Base-by-base conservation (phyloP, 768 basidiomycete species). In the Leccinum imitatum region DNA sequence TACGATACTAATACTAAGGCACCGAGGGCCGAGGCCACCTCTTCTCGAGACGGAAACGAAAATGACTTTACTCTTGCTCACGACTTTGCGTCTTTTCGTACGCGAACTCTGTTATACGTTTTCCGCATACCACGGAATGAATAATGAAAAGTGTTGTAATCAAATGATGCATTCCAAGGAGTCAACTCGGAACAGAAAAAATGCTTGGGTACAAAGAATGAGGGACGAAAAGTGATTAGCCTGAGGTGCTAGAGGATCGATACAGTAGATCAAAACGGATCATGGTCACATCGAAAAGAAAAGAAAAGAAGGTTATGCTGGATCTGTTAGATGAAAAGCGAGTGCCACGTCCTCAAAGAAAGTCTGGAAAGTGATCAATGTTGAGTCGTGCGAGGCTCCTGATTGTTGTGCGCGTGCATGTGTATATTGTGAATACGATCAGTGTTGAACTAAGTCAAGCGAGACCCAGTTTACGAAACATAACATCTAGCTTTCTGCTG, bases 401-500 rank as follows among this genome's bases (percentile, higher is more conserved):
- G 13, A 14, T 35, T 35, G 33, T 35, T 35, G 13, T 35, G 33
- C 15, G 53, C 44, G 5, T 41, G 39, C 47, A 47, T 60, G 51
- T 58, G 23, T 65, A 63, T 48, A 56, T 53, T 54, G 52, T 57
- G 23, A 47, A 59, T 70, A 61, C 53, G 44, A 39, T 60, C 52
- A 15, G 41, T 23, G 6, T n/a, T 50, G 41, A 33, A 37, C 17
- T 21, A 58, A 27, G 54, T 79, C 68, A 81, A 65, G 77, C 70
- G 13, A 81, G 71, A 23, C 89, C 88, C 44, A 93, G 77, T 73
- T 84, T 88, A 58, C 81, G 81, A 70, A 93, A 91, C 84, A 91
- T 90, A 63, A 87, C 84, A 57, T 94, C 89, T 19, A 98, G 75
- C 14, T 88, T 93, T 69, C 89, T 93, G 77, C 33, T 13, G 10